Base-by-base conservation (phyloP, 371 early-diverging fungal species). In the Mortierella sp. region DNA sequence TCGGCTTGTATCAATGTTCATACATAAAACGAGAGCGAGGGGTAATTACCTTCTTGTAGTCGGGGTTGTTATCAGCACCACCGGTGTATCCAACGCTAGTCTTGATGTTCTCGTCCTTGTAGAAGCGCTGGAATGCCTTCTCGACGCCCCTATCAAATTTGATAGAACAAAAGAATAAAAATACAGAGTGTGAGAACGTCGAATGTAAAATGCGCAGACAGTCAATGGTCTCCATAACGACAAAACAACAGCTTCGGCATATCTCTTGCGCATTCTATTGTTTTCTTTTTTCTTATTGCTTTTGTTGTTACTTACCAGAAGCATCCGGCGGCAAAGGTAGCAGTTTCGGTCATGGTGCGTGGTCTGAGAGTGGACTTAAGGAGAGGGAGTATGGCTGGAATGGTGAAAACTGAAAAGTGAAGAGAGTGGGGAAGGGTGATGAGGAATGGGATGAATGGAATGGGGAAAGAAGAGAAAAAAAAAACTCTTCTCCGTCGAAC, bases 31-130 rank as follows among this genome's bases (percentile, higher is more conserved):
- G 9, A 61, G 40, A 44, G 34, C 4, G 5, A 11, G 39, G 37
- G 48, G 39, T 40, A 75, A 77, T 84, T 71, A 94, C 94, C 44
- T 90, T 86, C 71, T 87, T 80, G 76, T 95, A 95, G 24, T 69
- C 87, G 9, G 95, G 91, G n/a, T 87, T 74, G 0, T 74, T 77
- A 3, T 79, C 81, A 34, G 79, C 63, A 11, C 97, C 97, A 41
- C 96, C 96, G 2, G 90, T 92, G 85, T 96, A 97, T 43, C 97
- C 97, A 41, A 96, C 97, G 68, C 88, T 87, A 4, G 92, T 91
- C 39, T 87, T 85, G 14, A 93, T 79, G 37, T 89, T 90, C 48
- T 90, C 86, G 13, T 89, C 72, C 34, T 88, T 85, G 66, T 87
- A 90, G 48, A 92, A 85, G 65, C 93, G 92, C 65, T 91, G 88